A percentile compares a stretch with the other conserved stretches of the same genome.
Evolutionary conservation across 495 filamentous ascomycete genomes (phyloP).

Genomic region (Podospora tetraspora): DNA sequence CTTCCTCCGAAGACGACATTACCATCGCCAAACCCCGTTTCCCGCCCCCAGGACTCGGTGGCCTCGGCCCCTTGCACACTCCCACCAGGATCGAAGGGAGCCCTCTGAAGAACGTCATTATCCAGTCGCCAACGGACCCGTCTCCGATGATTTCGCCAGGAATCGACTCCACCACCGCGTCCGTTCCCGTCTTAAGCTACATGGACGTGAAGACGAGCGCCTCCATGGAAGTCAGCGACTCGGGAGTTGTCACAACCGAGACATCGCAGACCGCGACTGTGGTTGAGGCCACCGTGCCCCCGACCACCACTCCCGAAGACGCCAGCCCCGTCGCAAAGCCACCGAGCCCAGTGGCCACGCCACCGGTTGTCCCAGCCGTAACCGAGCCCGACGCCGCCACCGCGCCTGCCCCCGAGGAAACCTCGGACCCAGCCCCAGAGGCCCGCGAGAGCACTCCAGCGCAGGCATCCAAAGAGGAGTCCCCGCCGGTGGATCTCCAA

Average conservation of each 20-base stretch:
- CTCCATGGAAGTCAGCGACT: conserved; percentile 10
- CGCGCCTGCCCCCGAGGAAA: neutral
- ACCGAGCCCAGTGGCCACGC: neutral
- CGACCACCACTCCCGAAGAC: neutral
- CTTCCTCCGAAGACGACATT: conserved; percentile 19
- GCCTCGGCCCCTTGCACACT: conserved; percentile 12
- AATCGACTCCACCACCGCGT: neutral
- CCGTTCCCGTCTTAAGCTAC: conserved; percentile 11
- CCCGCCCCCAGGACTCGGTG: conserved; percentile 18
- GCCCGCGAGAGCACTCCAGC: neutral
- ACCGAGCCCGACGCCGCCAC: neutral
- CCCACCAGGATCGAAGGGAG: conserved; percentile 39
- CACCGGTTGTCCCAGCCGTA: neutral
- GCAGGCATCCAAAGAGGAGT: neutral
- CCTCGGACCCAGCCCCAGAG: neutral
- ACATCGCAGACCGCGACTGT: conserved; percentile 6
- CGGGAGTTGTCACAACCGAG: neutral
- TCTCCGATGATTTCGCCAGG: conserved; percentile 17
- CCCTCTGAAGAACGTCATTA: conserved; percentile 43
- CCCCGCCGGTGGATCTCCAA: conserved; percentile 2
- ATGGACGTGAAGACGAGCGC: conserved; percentile 11
- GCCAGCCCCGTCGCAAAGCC: neutral
- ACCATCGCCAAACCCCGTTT: conserved; percentile 25
- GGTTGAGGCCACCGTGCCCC: neutral
- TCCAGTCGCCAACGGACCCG: conserved; percentile 32